Conservation (phyloP, 495 filamentous ascomycete genomes). For the Trichoderma asperelloides region DNA sequence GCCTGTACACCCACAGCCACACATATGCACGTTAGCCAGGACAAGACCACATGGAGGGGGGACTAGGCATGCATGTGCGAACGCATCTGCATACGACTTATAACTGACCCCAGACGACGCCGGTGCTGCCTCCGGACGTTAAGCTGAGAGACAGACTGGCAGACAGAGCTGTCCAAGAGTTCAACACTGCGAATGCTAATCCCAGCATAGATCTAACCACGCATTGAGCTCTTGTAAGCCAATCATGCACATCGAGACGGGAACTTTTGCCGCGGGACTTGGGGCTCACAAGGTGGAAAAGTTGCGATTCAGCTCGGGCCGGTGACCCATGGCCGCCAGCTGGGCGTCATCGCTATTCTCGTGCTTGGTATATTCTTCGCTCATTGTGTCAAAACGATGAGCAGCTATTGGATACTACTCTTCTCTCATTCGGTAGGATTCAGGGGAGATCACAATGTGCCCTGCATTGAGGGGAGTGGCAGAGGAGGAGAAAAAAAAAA, state of each 20-base stretch:
- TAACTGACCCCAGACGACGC: not conserved
- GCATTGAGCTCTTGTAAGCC: not conserved
- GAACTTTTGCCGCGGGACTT: not conserved
- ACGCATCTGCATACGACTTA: not conserved
- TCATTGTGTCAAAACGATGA: not conserved
- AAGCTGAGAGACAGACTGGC: constrained; percentile 3
- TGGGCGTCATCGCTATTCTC: not conserved
- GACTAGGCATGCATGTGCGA: not conserved
- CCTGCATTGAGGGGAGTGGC: not conserved
- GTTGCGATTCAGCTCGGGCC: constrained; percentile 5
- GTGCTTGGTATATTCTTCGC: not conserved
- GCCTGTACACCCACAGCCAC: not conserved
- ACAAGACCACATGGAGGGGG: not conserved
- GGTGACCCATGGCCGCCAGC: constrained; percentile 7
- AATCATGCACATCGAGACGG: not conserved
- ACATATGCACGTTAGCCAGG: not conserved
- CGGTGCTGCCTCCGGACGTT: constrained; percentile 3
- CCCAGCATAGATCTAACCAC: not conserved
- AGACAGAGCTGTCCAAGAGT: not conserved
- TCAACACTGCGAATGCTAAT: not conserved
- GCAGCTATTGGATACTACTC: not conserved
- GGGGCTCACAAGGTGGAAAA: constrained; percentile 6
- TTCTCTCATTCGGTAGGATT: not conserved
- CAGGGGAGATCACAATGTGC: not conserved
- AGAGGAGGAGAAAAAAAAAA: not conserved